Conservation (phyloP, 1,284 basidiomycete genomes). For the Fomitopsis palustris region DNA sequence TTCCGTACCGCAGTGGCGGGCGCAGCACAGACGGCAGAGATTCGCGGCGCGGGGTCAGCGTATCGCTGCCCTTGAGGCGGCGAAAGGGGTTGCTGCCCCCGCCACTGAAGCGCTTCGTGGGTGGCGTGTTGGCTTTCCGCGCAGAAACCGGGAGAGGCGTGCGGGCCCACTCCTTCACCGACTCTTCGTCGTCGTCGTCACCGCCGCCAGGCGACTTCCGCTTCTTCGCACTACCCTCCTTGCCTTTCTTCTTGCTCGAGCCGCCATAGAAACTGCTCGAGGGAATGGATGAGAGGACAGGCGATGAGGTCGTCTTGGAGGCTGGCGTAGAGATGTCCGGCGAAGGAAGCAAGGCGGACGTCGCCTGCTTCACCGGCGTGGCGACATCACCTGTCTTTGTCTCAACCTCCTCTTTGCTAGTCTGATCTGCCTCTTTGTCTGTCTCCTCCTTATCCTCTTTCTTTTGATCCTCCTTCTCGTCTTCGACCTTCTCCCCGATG, state of each 20-base stretch:
- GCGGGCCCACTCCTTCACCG: slow-evolving; percentile 23
- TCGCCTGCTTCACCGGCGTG: slow-evolving; percentile 10
- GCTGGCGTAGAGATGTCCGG: slow-evolving; percentile 11
- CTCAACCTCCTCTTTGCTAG: neutral
- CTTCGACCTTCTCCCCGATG: slow-evolving; percentile 31
- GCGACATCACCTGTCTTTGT: slow-evolving; percentile 15
- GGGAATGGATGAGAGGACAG: slow-evolving; percentile 29
- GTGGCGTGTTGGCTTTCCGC: slow-evolving; percentile 10
- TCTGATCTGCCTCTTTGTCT: slow-evolving; percentile 9
- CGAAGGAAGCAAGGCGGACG: slow-evolving; percentile 1
- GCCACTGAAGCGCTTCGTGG: neutral
- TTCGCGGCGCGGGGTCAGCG: slow-evolving; percentile 25
- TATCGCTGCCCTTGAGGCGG: slow-evolving; percentile 32
- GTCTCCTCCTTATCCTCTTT: neutral
- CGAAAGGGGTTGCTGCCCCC: slow-evolving; percentile 32
- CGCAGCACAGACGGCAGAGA: slow-evolving; percentile 10
- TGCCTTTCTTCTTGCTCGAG: slow-evolving; percentile 20
- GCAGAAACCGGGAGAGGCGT: slow-evolving; percentile 23
- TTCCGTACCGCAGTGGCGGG: slow-evolving; percentile 23
- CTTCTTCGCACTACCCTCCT: slow-evolving; percentile 32
- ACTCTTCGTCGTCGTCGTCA: slow-evolving; percentile 27
- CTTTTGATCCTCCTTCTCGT: neutral
- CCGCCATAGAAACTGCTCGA: slow-evolving; percentile 46
- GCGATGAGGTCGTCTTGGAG: slow-evolving; percentile 17
- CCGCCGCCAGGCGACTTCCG: slow-evolving; percentile 35